phyloP scores from a whole-genome alignment of 202 grass and related monocot genomes.

The Thinopyrum obtusiflorum region DNA sequence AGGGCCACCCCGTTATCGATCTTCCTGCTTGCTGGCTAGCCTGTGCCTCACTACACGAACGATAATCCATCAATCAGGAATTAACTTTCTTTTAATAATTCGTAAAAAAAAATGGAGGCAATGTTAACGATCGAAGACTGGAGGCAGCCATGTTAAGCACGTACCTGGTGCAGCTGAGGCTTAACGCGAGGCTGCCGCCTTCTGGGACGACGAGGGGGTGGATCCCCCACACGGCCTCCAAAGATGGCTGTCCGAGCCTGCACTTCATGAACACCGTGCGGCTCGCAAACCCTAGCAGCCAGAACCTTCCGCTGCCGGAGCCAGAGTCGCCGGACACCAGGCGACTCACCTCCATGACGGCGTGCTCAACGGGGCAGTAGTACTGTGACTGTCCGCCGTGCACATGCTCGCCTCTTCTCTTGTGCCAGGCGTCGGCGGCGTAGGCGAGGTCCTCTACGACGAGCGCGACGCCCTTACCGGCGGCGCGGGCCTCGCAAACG shows the following conservation, averaged over 20 bases:
- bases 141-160: background rate
- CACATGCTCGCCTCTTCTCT: background rate
- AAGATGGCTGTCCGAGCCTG: slow-evolving; percentile 52
- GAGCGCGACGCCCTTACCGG: slow-evolving; percentile 64
- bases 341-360: slow-evolving; percentile 65
- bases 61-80: background rate
- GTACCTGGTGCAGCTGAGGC: slow-evolving; percentile 50
- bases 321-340: slow-evolving; percentile 39
- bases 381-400: background rate
- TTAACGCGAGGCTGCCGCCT: slow-evolving; percentile 42
- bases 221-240: slow-evolving; percentile 66
- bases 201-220: slow-evolving; percentile 50
- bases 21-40: background rate
- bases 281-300: slow-evolving; percentile 61
- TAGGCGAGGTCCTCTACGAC: slow-evolving; percentile 69
- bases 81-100: background rate
- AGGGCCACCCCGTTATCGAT: background rate
- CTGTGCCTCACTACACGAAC: slow-evolving; percentile 17
- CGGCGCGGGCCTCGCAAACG: slow-evolving; percentile 47
- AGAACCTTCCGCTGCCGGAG: slow-evolving; percentile 39
- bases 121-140: background rate
- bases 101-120: background rate
- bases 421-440: slow-evolving; percentile 55
- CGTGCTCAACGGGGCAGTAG: slow-evolving; percentile 85
- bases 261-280: slow-evolving; percentile 56